Conservation (phyloP, 2,329 filamentous ascomycete genomes). For the Trematosphaeria pertusa region DNA sequence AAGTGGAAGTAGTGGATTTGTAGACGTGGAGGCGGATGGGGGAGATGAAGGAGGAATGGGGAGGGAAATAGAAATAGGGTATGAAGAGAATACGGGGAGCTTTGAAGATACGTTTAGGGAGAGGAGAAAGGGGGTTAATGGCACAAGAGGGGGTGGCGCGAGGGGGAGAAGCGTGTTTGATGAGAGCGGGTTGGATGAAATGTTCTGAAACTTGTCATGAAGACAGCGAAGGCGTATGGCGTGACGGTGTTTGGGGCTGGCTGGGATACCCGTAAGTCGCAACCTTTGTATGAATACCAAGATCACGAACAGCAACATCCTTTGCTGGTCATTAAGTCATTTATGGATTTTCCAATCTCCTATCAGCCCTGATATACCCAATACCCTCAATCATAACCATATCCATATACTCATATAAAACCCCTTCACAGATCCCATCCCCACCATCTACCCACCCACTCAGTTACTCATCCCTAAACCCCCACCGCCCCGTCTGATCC, state of each 20-base stretch:
- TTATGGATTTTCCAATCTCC: too few species aligned
- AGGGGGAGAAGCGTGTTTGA: conserved; percentile 31
- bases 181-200: conserved; percentile 45
- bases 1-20: too few species aligned
- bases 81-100: conserved; percentile 32
- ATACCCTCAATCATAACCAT: too few species aligned
- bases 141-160: conserved; percentile 6
- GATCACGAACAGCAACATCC: too few species aligned
- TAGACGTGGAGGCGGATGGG: too few species aligned
- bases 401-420: background rate
- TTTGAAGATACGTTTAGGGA: conserved; percentile 56
- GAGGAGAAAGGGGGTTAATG: conserved; percentile 29
- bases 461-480: conserved; percentile 40
- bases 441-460: background rate
- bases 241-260: conserved; percentile 1
- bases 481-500: conserved; percentile 47
- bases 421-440: background rate
- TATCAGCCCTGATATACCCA: too few species aligned
- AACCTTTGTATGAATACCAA: background rate
- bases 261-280: background rate
- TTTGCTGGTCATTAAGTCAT: too few species aligned
- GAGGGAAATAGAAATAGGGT: conserved; percentile 23
- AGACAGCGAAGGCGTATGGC: too few species aligned
- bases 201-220: conserved; percentile 38
- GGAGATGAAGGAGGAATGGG: conserved; percentile 12